Percentiles rank a stretch among this genome's conserved stretches.
phyloP scores from a whole-genome alignment of 1,284 basidiomycete species.

The Boletus smithii region DNA sequence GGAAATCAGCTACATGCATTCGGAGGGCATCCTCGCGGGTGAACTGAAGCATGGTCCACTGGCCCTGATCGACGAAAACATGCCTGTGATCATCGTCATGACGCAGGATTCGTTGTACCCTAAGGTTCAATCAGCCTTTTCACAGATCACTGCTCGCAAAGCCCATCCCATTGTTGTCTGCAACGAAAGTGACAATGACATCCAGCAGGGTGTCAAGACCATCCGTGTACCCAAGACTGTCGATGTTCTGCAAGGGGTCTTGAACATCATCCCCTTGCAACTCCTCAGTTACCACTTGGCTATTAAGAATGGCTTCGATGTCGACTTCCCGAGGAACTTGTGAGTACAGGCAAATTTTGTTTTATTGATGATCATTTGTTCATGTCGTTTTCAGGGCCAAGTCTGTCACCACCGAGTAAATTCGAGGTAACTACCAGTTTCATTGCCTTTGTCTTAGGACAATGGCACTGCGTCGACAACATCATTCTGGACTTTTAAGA shows the following conservation, averaged over 20 bases:
- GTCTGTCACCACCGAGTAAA: constrained; percentile 80
- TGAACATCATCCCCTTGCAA: constrained; percentile 97
- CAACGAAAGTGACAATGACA: constrained; percentile 88
- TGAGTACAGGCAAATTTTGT: constrained; percentile 37
- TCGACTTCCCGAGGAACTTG: constrained; percentile 98
- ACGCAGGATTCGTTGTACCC: constrained; percentile 98
- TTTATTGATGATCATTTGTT: constrained; percentile 10
- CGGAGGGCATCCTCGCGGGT: constrained; percentile 92
- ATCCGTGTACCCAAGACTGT: constrained; percentile 93
- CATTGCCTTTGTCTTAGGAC: background rate
- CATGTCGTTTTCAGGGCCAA: constrained; percentile 56
- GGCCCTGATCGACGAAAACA: constrained; percentile 96
- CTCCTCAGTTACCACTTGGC: constrained; percentile 96
- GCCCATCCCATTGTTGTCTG: constrained; percentile 95
- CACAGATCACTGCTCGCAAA: constrained; percentile 96
- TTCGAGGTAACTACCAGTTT: background rate
- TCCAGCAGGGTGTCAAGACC: constrained; percentile 75
- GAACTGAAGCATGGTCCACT: constrained; percentile 99
- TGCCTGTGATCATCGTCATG: constrained; percentile 99
- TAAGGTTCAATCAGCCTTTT: constrained; percentile 94
- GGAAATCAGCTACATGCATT: constrained; percentile 95
- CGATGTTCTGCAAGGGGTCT: constrained; percentile 91
- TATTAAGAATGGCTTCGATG: constrained; percentile 93
- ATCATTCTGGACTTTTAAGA: constrained; percentile 11
- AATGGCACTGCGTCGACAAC: constrained; percentile 1